phyloP scores from a whole-genome alignment of 768 basidiomycete genomes.

The Naganishia vaughanmartiniae region DNA sequence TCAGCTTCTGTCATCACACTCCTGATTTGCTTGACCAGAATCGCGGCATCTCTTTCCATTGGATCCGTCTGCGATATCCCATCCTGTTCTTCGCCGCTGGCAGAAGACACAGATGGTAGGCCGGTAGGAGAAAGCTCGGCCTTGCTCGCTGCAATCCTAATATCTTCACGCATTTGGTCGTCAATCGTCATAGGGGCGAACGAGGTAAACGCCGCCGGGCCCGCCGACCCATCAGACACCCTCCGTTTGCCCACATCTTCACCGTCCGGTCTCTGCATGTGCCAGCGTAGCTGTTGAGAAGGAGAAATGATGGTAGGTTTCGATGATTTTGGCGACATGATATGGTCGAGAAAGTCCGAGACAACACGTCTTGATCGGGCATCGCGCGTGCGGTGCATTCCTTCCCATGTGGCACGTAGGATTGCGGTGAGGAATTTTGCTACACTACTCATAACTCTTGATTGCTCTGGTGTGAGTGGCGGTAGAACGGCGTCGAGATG shows the following conservation, averaged over 20 bases:
- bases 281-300: constrained; percentile 5
- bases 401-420: constrained; percentile 43
- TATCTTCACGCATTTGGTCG: neutral
- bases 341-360: constrained; percentile 37
- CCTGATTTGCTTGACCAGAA: constrained; percentile 17
- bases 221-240: neutral
- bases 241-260: neutral
- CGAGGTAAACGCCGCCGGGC: neutral
- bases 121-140: neutral
- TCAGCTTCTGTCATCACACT: constrained; percentile 19
- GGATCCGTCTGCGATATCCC: neutral
- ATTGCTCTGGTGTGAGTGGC: constrained; percentile 24
- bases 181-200: neutral
- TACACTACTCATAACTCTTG: constrained; percentile 32
- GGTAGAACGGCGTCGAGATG: constrained; percentile 14
- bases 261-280: neutral
- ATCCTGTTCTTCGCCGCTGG: neutral
- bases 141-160: neutral
- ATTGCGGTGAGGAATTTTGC: constrained; percentile 39
- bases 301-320: neutral
- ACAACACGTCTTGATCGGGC: constrained; percentile 35
- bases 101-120: neutral
- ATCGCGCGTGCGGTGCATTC: constrained; percentile 36
- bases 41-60: neutral
- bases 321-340: constrained; percentile 28